Conservation (phyloP, 2,329 filamentous ascomycete species). For the Ceratocystis variospora region DNA sequence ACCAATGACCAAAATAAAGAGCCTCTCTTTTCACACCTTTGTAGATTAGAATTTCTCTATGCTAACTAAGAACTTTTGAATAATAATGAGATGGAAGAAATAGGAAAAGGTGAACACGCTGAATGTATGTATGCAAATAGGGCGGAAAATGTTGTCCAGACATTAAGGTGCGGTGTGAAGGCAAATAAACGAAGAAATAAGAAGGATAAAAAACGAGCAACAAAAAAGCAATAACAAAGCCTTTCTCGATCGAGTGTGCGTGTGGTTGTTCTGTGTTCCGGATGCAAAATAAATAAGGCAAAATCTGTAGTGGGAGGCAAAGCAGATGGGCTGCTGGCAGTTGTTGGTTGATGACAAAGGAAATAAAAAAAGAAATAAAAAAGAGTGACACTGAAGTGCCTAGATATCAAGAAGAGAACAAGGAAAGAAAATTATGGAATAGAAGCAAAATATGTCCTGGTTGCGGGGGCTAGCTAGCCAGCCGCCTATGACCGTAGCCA, state of each 20-base stretch:
- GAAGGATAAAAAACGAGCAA: not conserved
- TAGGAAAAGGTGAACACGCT: conserved; percentile 15
- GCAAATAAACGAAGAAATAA: not conserved
- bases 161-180: not conserved
- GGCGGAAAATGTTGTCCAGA: not conserved
- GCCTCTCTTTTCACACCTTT: conserved; percentile 10
- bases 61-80: conserved; percentile 11
- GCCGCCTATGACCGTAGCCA: conserved; percentile 21
- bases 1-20: not conserved
- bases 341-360: not conserved
- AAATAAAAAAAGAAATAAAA: not conserved
- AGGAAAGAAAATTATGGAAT: not conserved
- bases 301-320: not conserved
- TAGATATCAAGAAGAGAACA: not conserved
- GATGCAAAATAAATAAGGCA: conserved; percentile 9
- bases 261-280: conserved; percentile 2
- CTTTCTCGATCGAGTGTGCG: not conserved
- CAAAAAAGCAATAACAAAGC: conserved; percentile 7
- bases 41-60: conserved; percentile 14
- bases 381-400: not conserved
- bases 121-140: conserved; percentile 1
- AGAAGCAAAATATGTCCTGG: not conserved
- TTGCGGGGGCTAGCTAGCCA: too few relatives aligned
- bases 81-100: conserved; percentile 17
- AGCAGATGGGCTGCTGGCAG: not conserved